Evolutionary conservation across 2,329 filamentous ascomycete genomes (phyloP).

Genomic region (Dryadomyces quercus-mongolicae): DNA sequence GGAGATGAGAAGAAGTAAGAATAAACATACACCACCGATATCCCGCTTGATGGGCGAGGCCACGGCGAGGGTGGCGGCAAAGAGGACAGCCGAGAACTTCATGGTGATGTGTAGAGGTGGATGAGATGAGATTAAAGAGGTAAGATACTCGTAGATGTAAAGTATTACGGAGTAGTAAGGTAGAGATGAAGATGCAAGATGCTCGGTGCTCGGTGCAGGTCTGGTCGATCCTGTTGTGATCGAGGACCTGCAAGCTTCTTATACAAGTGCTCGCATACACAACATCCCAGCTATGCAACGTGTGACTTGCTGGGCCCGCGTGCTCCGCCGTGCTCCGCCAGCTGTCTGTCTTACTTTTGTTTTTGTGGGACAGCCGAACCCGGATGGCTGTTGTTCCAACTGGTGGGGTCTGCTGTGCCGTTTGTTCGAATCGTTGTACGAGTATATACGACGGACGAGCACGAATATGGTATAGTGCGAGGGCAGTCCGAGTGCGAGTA

Average conservation of each 20-base stretch:
- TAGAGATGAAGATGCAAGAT: not conserved
- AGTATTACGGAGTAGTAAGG: no score
- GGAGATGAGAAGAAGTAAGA: not conserved
- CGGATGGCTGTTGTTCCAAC: not conserved
- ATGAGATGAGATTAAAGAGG: not conserved
- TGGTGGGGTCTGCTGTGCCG: no score
- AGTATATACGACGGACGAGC: no score
- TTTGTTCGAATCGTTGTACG: no score
- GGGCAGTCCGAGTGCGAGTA: no score
- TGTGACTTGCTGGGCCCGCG: not conserved
- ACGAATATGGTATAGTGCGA: no score
- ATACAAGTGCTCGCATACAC: not conserved
- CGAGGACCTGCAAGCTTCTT: not conserved
- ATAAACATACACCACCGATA: constrained; percentile 32
- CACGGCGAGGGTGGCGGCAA: constrained; percentile 5
- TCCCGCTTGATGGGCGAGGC: constrained; percentile 26
- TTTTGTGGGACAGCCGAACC: not conserved
- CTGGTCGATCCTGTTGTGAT: not conserved
- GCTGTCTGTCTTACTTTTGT: not conserved
- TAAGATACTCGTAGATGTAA: not conserved
- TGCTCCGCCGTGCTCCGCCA: not conserved
- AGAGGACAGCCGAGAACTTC: constrained; percentile 9
- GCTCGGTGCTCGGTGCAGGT: no score
- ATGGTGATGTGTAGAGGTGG: constrained; percentile 7
- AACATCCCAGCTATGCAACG: not conserved